A percentile compares a stretch with the other conserved stretches of the same genome.
Evolutionary conservation across 2,329 filamentous ascomycete species (phyloP).

Genomic region (Paramyrothecium sp.): DNA sequence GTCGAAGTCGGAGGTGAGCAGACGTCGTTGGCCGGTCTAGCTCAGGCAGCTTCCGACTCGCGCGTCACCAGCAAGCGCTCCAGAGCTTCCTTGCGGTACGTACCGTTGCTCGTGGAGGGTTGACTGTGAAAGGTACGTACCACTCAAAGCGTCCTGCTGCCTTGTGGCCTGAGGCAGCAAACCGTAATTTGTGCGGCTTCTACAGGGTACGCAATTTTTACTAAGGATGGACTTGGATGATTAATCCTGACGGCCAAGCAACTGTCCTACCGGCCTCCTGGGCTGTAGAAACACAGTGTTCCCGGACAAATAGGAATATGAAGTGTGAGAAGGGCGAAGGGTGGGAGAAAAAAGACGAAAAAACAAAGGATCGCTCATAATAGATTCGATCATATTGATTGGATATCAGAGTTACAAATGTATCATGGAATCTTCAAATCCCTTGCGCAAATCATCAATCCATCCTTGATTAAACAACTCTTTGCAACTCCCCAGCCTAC

Average conservation of each 20-base stretch:
- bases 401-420: neutral
- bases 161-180: neutral
- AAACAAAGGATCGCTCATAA: neutral
- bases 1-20: neutral
- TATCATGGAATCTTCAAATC: neutral
- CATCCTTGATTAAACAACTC: neutral
- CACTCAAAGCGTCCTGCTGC: neutral
- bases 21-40: constrained; percentile 7
- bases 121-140: constrained; percentile 2
- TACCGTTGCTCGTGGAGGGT: constrained; percentile 4
- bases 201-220: too few species aligned
- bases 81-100: constrained; percentile 4
- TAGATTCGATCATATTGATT: neutral
- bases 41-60: constrained; percentile 44
- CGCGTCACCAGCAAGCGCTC: constrained; percentile 33
- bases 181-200: neutral
- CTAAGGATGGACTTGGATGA: too few species aligned
- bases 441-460: neutral
- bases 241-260: too few species aligned
- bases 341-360: too few species aligned
- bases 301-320: too few species aligned
- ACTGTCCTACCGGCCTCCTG: too few species aligned
- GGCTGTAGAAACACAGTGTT: too few species aligned
- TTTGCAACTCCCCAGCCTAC: neutral
- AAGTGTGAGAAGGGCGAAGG: too few species aligned